phyloP scores from a whole-genome alignment of 2,329 filamentous ascomycete species.

The Colletotrichum truncatum region DNA sequence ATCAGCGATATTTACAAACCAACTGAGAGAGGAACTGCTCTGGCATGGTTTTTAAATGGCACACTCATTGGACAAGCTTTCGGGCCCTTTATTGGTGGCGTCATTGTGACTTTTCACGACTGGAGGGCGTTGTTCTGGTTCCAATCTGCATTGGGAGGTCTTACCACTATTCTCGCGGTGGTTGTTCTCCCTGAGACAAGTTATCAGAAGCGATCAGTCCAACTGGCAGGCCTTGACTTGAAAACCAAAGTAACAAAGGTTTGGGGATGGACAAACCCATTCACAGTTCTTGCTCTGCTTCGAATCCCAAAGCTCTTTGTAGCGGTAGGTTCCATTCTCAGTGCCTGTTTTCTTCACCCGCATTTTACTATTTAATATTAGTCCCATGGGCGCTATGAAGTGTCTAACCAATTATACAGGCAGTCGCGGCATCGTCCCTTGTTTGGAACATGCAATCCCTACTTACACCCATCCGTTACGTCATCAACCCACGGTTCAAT shows the following conservation, averaged over 20 bases:
- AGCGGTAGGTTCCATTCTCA: constrained; percentile 63
- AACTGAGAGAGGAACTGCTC: constrained; percentile 70
- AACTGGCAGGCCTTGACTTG: constrained; percentile 64
- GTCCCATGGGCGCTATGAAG: too few species aligned
- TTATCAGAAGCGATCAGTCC: constrained; percentile 67
- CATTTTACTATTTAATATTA: too few species aligned
- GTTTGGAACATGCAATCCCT: constrained; percentile 79
- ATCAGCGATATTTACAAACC: constrained; percentile 67
- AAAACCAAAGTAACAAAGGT: constrained; percentile 45
- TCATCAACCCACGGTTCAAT: constrained; percentile 75
- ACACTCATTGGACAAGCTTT: constrained; percentile 72
- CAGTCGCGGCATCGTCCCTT: constrained; percentile 50
- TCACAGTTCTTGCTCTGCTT: constrained; percentile 71
- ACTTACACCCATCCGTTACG: constrained; percentile 74
- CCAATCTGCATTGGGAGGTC: constrained; percentile 68
- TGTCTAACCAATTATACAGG: background rate
- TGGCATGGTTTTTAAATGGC: constrained; percentile 73
- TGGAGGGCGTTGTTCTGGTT: constrained; percentile 80
- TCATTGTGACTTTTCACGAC: constrained; percentile 73
- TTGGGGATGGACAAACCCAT: constrained; percentile 68
- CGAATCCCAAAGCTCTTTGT: constrained; percentile 71
- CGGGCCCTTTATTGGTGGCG: constrained; percentile 73
- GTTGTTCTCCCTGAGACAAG: constrained; percentile 76
- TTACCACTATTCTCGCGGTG: constrained; percentile 62
- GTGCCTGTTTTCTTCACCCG: too few species aligned